phyloP scores from a whole-genome alignment of 768 basidiomycete genomes.

The Amanita thiersii region DNA sequence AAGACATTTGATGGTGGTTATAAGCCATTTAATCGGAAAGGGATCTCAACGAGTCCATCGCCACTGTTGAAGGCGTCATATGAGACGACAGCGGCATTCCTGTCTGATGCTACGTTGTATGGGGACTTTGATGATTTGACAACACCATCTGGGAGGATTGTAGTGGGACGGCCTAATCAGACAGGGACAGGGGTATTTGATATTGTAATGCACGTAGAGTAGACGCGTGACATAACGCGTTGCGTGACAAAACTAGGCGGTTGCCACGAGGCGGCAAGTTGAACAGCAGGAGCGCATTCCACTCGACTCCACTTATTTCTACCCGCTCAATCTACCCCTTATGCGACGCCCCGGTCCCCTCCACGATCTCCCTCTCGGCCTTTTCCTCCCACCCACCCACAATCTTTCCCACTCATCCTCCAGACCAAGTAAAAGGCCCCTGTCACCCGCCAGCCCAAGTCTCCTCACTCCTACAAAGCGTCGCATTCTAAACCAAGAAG shows the following conservation, averaged over 20 bases:
- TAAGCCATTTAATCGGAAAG: slow-evolving; percentile 96
- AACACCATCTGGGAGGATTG: slow-evolving; percentile 87
- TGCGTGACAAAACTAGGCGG: slow-evolving; percentile 20
- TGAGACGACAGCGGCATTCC: slow-evolving; percentile 90
- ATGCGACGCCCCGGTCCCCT: slow-evolving; percentile 48
- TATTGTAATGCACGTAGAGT: slow-evolving; percentile 52
- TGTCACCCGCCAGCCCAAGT: slow-evolving; percentile 43
- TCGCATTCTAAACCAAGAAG: slow-evolving; percentile 52
- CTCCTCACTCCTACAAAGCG: slow-evolving; percentile 61
- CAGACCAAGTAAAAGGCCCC: slow-evolving; percentile 48
- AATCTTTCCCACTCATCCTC: slow-evolving; percentile 18
- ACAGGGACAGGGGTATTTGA: slow-evolving; percentile 98
- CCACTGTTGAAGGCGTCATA: slow-evolving; percentile 96
- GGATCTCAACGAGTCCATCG: slow-evolving; percentile 89
- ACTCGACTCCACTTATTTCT: slow-evolving; percentile 11
- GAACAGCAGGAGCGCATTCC: no score
- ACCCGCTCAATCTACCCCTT: slow-evolving; percentile 8
- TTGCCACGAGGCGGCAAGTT: slow-evolving; percentile 6
- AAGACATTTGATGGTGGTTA: slow-evolving; percentile 98
- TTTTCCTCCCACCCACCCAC: slow-evolving; percentile 33
- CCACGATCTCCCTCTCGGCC: slow-evolving; percentile 51
- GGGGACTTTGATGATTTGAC: slow-evolving; percentile 94
- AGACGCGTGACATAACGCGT: slow-evolving; percentile 29
- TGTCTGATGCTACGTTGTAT: slow-evolving; percentile 89
- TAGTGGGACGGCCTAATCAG: slow-evolving; percentile 75